Evolutionary conservation across 805 yeast genomes (phyloP), one percentile per base, ranked within the genome.

Genomic region (Vanderwaltozyma verrucispora): DNA sequence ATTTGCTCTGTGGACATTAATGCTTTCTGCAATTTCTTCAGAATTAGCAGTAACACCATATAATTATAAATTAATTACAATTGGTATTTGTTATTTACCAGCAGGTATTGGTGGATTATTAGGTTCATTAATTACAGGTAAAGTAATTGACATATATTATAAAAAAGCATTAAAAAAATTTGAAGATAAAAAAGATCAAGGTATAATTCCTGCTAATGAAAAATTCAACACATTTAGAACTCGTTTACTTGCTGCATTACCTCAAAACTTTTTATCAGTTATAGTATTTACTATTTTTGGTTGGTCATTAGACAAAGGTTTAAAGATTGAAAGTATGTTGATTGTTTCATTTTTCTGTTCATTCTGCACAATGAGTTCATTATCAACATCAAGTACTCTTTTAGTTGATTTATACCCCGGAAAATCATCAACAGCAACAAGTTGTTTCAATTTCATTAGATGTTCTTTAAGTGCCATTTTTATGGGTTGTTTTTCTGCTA

Each of bases 61-160:
- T 45, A 60, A 67, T 28, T 76, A 75, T 45, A 47, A 67, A 4
- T 65, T 76, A 4, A 60, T 73, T 33, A 67, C 73, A 29, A 71
- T 82, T 23, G 94, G 94, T 12, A 61, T 75, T 7, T 74, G 85
- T 37, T 85, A 80, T 51, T 62, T 85, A 23, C 80, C 94, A 9
- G 77, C 78, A 18, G 95, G 95, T 20, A 52, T 72, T 3, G 82
- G 78, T 6, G 74, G 83, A n/a, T 54, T 81, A 7, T 19, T 68
- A 1, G 87, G 88, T 4, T 72, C 88, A 0, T 36, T 83, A 1
- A 29, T 53, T 2, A 60, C 75, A 3, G 94, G 95, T 1, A 62
- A 63, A 45, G 31, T 76, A 2, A 56, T 80, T 41, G 80, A 81
- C 50, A 47, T 54, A 42, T 56, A 64, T 40, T 81, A 79, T 51